phyloP scores from a whole-genome alignment of 1,284 basidiomycete species.

The Wallemia mellicola region DNA sequence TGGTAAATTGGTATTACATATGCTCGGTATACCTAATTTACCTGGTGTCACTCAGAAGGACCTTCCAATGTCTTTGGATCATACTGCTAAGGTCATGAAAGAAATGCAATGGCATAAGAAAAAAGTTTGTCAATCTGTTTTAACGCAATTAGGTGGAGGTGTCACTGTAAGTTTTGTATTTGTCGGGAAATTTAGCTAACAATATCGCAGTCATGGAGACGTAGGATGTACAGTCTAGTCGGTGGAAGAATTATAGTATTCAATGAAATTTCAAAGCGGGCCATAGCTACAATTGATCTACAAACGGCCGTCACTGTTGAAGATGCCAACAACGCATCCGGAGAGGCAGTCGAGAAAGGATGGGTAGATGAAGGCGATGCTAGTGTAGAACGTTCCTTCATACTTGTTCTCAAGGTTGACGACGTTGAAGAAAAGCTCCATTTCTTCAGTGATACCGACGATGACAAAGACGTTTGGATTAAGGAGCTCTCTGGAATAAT shows the following conservation, averaged over 20 bases:
- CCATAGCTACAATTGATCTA: conserved; percentile 67
- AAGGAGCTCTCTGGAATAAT: conserved; percentile 46
- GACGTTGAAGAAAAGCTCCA: conserved; percentile 30
- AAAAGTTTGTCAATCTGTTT: conserved; percentile 63
- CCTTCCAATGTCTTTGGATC: conserved; percentile 69
- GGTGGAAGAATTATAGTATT: conserved; percentile 67
- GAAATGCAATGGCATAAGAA: conserved; percentile 73
- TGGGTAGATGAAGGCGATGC: conserved; percentile 12
- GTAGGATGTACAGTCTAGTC: conserved; percentile 56
- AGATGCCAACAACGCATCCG: conserved; percentile 33
- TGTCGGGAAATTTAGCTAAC: background rate
- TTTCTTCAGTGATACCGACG: conserved; percentile 79
- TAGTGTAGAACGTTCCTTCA: conserved; percentile 57
- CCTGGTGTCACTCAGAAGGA: conserved; percentile 45
- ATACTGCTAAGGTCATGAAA: conserved; percentile 60
- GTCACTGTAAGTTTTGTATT: conserved; percentile 32
- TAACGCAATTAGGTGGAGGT: conserved; percentile 89
- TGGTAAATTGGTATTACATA: conserved; percentile 50
- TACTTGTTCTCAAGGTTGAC: conserved; percentile 44
- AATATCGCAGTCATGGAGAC: conserved; percentile 39
- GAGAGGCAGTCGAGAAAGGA: conserved; percentile 9
- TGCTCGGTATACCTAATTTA: conserved; percentile 65
- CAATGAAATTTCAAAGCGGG: conserved; percentile 75
- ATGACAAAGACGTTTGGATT: conserved; percentile 63
- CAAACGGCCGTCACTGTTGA: conserved; percentile 48